A percentile compares a stretch with the other conserved stretches of the same genome.
These are phyloP conservation scores for Penicillium sp. DNA, from an alignment of 2,329 filamentous ascomycete genomes.

Conservation along the genomic window DNA sequence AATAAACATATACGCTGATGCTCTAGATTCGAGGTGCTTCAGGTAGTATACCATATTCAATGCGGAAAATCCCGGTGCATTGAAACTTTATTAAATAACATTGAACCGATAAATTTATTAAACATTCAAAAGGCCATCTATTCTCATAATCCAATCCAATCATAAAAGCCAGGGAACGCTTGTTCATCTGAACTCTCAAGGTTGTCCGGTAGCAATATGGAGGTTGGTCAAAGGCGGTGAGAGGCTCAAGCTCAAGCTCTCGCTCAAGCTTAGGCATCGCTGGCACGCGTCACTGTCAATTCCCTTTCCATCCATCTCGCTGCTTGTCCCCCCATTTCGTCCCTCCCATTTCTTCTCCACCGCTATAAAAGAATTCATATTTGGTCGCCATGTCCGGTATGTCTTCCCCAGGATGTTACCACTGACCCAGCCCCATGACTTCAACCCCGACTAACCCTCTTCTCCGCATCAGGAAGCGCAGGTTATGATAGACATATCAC, in stretches of 20 bases:
- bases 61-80: background rate
- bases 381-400: slow-evolving; percentile 46
- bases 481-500: slow-evolving; percentile 99
- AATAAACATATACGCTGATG: background rate
- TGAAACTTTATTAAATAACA: background rate
- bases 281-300: slow-evolving; percentile 34
- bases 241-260: slow-evolving; percentile 29
- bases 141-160: too few species aligned
- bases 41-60: too few species aligned
- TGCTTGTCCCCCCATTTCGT: slow-evolving; percentile 16
- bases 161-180: too few species aligned
- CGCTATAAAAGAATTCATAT: slow-evolving; percentile 11
- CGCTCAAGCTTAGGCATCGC: slow-evolving; percentile 38
- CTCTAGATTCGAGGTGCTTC: too few species aligned
- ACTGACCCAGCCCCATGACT: slow-evolving; percentile 26
- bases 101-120: background rate
- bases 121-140: too few species aligned
- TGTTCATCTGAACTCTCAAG: too few species aligned
- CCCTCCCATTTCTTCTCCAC: slow-evolving; percentile 2
- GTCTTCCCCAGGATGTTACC: slow-evolving; percentile 13
- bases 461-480: slow-evolving; percentile 63
- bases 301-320: slow-evolving; percentile 3
- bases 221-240: slow-evolving; percentile 32
- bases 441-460: slow-evolving; percentile 31
- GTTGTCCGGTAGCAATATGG: background rate